Base-by-base conservation (phyloP, 2,329 filamentous ascomycete species). In the Penicillium digitatum region DNA sequence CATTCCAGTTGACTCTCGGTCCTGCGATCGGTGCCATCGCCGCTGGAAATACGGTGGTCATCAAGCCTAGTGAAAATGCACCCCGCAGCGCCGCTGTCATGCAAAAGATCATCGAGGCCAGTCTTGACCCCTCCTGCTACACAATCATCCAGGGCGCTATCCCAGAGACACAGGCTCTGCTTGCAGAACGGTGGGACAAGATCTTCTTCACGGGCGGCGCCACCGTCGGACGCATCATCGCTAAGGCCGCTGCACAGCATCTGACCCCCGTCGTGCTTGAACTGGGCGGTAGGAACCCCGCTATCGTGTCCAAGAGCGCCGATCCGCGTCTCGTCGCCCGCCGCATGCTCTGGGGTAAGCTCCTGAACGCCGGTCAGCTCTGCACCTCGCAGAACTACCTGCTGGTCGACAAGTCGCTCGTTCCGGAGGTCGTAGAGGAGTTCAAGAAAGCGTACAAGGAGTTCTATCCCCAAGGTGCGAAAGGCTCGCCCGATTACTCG, bases 181-280 rank as follows among this genome's bases (percentile, higher is more conserved):
- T 99, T 32, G 85, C 93, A 55, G 84, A 91, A 77, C 93, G 93
- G 73, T 99, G 92, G 87, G 92, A 95, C 77, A 97, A 96, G 82
- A 95, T 99, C 68, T 92, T 94, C 79, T 99, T 96, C 78, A 99
- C 94, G 1, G 94, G 94, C 52, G 87, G 85, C 66, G 81, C 82
- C 49, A 77, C 71, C 27, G 90, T 96, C 18, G 94, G 89, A 68
- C 90, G 87, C 69, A 92, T 97, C 67, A 86, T 97, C 50, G 84
- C 90, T 45, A 87, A 92, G 73, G 96, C 95, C 72, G 94, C 93
- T 0, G 93, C 94, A 57, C 85, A 90, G 69, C 87, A 90, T 35
- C 81, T 96, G 58, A 97, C 94, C 0, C 94, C 94, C 0, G 86
- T 95, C 22, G 83, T 87, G 10, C 84, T 97, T 45, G 94, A 99